Base-by-base conservation (phyloP, 2,329 filamentous ascomycete genomes). In the Clathrospora elynae region DNA sequence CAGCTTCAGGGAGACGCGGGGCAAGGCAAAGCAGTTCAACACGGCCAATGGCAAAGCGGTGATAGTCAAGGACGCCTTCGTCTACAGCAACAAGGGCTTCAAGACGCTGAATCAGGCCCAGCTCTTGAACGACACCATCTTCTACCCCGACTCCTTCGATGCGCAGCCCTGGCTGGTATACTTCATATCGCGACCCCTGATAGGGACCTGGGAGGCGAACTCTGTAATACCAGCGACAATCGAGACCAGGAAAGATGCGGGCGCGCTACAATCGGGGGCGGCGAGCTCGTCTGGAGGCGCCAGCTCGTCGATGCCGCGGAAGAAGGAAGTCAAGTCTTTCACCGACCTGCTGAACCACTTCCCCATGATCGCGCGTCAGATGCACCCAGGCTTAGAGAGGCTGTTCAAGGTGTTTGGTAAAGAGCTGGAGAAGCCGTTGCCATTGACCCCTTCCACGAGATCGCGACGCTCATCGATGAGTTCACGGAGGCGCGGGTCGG, bases 51-150 rank as follows among this genome's bases (percentile, higher is more conserved):
- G 91, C 23, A 84, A 90, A 61, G 96, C 88, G 33, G 86, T 99
- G 46, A 88, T 99, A 30, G 85, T 99, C 54, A 97, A 97, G 72
- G 93, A 99, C 71, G 84, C 86, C 17, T 87, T 87, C 58, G 81
- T 97, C 26, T 99, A 95, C 73, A 96, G 87, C 69, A 97, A 97
- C 67, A 99, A 99, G 78, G 93, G 91, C 36, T 99, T 97, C 79
- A 96, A 93, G 74, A 84, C 84, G 22, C 77, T 96, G 50, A 90
- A 89, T 53, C 93, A 97, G 67, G 89, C 91, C 20, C 90, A 93
- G 65, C 76, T 97, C 22, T 76, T 96, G 43, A 82, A 82, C 64
- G 95, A 99, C 70, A 78, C 81, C 24, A 81, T 96, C 25, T 97
- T 90, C 80, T 95, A 95, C 63, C 86, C 90, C 34, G 89, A 96